phyloP scores from a whole-genome alignment of 2,329 filamentous ascomycete species.

The Lomentospora prolificans region DNA sequence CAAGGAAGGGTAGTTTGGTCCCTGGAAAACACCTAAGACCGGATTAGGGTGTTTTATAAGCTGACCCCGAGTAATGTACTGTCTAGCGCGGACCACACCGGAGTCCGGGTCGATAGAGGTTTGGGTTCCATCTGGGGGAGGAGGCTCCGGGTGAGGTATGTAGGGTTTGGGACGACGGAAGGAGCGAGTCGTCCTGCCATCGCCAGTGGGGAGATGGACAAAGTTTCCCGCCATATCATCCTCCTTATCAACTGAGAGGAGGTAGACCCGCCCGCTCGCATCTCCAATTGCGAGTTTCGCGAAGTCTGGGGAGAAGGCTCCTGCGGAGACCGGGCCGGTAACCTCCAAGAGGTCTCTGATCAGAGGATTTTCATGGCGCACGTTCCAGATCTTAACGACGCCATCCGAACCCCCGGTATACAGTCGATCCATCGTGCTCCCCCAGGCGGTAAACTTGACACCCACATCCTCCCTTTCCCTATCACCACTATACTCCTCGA shows the following conservation, averaged over 20 bases:
- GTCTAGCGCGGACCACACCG: conserved; percentile 18
- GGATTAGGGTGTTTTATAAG: conserved; percentile 33
- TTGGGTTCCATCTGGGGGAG: conserved; percentile 18
- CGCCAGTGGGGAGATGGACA: conserved; percentile 24
- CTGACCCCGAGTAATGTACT: conserved; percentile 28
- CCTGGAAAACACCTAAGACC: conserved; percentile 46
- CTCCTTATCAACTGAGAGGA: conserved; percentile 40
- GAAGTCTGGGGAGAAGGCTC: conserved; percentile 47
- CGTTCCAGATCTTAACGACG: conserved; percentile 52
- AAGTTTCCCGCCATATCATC: conserved; percentile 25
- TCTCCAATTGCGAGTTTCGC: conserved; percentile 49
- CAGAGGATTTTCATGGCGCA: conserved; percentile 34
- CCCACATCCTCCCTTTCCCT: conserved; percentile 48
- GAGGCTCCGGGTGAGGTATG: conserved; percentile 39
- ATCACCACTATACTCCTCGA: conserved; percentile 31
- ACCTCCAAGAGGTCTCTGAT: conserved; percentile 44
- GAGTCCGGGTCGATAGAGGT: conserved; percentile 13
- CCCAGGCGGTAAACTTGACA: conserved; percentile 56
- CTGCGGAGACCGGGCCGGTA: conserved; percentile 46
- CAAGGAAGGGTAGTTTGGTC: conserved; percentile 37
- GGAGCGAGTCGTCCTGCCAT: conserved; percentile 17
- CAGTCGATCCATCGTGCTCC: conserved; percentile 42
- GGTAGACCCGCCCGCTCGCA: conserved; percentile 48
- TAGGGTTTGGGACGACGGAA: conserved; percentile 37
- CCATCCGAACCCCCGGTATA: conserved; percentile 58